Base-by-base conservation (phyloP, 2,329 filamentous ascomycete species). In the Cytospora chrysosperma region DNA sequence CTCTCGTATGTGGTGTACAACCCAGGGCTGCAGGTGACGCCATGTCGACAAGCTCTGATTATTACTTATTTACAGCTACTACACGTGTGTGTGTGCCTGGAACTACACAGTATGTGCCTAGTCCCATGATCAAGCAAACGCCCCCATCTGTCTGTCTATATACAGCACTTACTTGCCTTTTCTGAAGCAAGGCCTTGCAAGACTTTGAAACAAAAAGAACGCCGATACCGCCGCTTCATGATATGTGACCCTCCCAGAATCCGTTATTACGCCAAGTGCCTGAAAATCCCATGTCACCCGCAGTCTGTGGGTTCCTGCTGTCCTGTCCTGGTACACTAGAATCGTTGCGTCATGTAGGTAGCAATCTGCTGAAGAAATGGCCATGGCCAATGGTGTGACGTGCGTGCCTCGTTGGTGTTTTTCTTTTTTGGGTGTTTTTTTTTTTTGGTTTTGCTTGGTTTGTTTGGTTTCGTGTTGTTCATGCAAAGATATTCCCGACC, bases 401-500 rank as follows among this genome's bases (percentile, higher is more conserved):
- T 50, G 28, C 19, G 43, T 49, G 17, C 15, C 32, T 34, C 32
- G 32, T 34, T 34, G n/a, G n/a, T n/a, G n/a, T n/a, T n/a, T n/a
- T n/a, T n/a, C n/a, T n/a, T n/a, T n/a, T n/a, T n/a, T n/a, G n/a
- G n/a, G n/a, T n/a, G n/a, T n/a, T n/a, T n/a, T n/a, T n/a, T n/a
- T n/a, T n/a, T n/a, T n/a, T n/a, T n/a, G n/a, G n/a, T n/a, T n/a
- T n/a, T n/a, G n/a, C n/a, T n/a, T n/a, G n/a, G 13, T 34, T 15
- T 34, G 21, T 30, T 13, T 52, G 30, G 12, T 13, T 21, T 17
- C 21, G 2, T 27, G 9, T n/a, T 19, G 17, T 24, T 69, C 62
- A 81, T 50, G 77, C 74, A 68, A 80, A 76, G 13, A 81, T 64
- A n/a, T 71, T 75, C 65, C 82, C 79, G 26, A 81, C 72, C 21